Conservation (phyloP, 2,329 filamentous ascomycete genomes). For the Stagonosporopsis cucurbitacearum region DNA sequence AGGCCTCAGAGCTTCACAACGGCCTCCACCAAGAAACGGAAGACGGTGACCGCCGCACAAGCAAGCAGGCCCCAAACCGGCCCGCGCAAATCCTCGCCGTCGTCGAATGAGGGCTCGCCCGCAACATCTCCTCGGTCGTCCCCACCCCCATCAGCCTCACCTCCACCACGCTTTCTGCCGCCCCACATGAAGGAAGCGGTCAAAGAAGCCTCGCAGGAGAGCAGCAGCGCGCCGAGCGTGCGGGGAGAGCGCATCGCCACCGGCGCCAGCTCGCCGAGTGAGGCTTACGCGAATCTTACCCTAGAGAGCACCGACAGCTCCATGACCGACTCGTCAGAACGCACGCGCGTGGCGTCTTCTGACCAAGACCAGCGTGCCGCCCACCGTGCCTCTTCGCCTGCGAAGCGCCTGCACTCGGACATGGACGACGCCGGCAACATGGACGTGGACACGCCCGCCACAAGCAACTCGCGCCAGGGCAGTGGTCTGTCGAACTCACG, state of each 20-base stretch:
- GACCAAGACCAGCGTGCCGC: slow-evolving; percentile 29
- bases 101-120: slow-evolving; percentile 44
- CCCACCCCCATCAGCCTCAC: slow-evolving; percentile 46
- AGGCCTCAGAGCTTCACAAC: slow-evolving; percentile 49
- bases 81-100: slow-evolving; percentile 26
- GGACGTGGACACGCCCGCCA: slow-evolving; percentile 39
- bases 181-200: slow-evolving; percentile 63
- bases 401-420: slow-evolving; percentile 62
- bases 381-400: slow-evolving; percentile 59
- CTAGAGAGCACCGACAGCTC: slow-evolving; percentile 53
- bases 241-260: slow-evolving; percentile 48
- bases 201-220: slow-evolving; percentile 42
- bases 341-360: slow-evolving; percentile 22
- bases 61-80: slow-evolving; percentile 15
- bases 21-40: slow-evolving; percentile 56
- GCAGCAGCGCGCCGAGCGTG: slow-evolving; percentile 24
- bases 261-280: slow-evolving; percentile 57
- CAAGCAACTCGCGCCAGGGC: slow-evolving; percentile 24
- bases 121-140: slow-evolving; percentile 46
- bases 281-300: slow-evolving; percentile 60
- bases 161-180: slow-evolving; percentile 59
- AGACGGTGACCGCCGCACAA: slow-evolving; percentile 48
- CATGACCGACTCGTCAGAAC: slow-evolving; percentile 35
- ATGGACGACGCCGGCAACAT: slow-evolving; percentile 56
- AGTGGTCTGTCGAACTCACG: slow-evolving; percentile 37